phyloP scores from a whole-genome alignment of 2,329 filamentous ascomycete genomes.

The Neonectria punicea region DNA sequence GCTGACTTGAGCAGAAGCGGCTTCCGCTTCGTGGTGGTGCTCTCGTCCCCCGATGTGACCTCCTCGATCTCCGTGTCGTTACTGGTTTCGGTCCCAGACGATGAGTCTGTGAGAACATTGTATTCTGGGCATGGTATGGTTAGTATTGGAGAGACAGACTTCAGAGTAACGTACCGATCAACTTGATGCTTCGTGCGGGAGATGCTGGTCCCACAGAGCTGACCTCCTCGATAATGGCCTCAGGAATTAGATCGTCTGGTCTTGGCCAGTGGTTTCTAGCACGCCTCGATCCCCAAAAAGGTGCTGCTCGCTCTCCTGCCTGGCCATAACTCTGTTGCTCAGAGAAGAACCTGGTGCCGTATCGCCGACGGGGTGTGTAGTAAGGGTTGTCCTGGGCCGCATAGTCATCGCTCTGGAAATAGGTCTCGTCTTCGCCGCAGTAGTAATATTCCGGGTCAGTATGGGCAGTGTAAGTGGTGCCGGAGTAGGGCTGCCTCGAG shows the following conservation, averaged over 20 bases:
- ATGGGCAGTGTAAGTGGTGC: conserved; percentile 19
- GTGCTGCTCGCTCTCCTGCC: not conserved
- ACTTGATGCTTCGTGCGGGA: conserved; percentile 32
- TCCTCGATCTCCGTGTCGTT: conserved; percentile 20
- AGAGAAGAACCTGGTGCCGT: conserved; percentile 24
- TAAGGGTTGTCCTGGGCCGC: conserved; percentile 47
- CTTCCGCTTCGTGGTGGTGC: conserved; percentile 2
- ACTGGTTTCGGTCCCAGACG: conserved; percentile 20
- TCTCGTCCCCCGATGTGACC: conserved; percentile 27
- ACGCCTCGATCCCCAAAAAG: not conserved
- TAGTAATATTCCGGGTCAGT: conserved; percentile 25
- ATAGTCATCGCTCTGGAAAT: conserved; percentile 17
- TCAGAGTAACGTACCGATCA: conserved; percentile 44
- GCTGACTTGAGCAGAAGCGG: conserved; percentile 2
- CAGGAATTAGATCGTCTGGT: conserved; percentile 37
- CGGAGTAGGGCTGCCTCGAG: conserved; percentile 6
- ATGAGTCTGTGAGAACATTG: conserved; percentile 29
- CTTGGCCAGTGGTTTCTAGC: not conserved
- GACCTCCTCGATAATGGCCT: conserved; percentile 51
- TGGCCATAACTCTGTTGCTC: conserved; percentile 1
- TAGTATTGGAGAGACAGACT: conserved; percentile 2
- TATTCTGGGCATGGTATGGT: conserved; percentile 34
- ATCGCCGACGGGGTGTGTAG: conserved; percentile 43
- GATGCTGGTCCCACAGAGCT: conserved; percentile 38
- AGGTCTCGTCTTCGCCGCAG: conserved; percentile 22